A percentile compares a stretch with the other conserved stretches of the same genome.
These are phyloP conservation scores for Fusarium incarnatum DNA, from an alignment of 2,329 filamentous ascomycete genomes.

Conservation along the genomic window DNA sequence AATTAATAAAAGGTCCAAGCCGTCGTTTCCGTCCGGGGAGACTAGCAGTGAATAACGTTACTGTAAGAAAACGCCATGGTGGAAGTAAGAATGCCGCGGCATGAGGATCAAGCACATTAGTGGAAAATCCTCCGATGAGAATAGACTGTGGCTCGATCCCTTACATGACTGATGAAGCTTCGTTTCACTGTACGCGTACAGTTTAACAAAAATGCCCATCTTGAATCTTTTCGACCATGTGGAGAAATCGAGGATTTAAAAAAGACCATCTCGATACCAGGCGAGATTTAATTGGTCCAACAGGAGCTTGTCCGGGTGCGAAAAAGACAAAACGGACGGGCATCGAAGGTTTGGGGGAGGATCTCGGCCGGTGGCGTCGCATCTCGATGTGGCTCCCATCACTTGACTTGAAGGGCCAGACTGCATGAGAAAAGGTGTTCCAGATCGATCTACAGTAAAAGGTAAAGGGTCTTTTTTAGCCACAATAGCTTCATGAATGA, in stretches of 20 bases:
- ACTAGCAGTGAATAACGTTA: not conserved
- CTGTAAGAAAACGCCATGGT: conserved; percentile 10
- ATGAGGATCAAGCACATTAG: not conserved
- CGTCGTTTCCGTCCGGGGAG: conserved; percentile 20
- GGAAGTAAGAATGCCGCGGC: conserved; percentile 28
- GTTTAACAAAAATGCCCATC: not conserved
- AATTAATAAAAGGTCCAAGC: not conserved
- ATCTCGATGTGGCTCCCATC: conserved; percentile 40
- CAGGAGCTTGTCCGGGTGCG: not conserved
- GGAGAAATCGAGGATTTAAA: not conserved
- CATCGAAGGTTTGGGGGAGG: conserved; percentile 41
- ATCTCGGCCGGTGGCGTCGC: conserved; percentile 39
- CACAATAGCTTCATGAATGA: conserved; percentile 3
- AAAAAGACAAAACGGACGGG: conserved; percentile 17
- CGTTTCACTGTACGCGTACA: not conserved
- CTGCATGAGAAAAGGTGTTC: conserved; percentile 13
- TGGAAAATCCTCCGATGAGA: conserved; percentile 3
- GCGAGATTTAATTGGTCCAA: conserved; percentile 6
- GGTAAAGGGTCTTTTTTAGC: conserved; percentile 2
- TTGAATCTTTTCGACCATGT: not conserved
- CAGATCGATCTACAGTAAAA: conserved; percentile 33
- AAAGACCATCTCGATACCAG: no score
- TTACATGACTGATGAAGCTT: conserved; percentile 21
- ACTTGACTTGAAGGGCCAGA: conserved; percentile 24
- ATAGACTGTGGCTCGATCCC: conserved; percentile 18